These are phyloP conservation scores for Penicillium egyptiacum DNA, from an alignment of 495 filamentous ascomycete species.

Conservation along the genomic window DNA sequence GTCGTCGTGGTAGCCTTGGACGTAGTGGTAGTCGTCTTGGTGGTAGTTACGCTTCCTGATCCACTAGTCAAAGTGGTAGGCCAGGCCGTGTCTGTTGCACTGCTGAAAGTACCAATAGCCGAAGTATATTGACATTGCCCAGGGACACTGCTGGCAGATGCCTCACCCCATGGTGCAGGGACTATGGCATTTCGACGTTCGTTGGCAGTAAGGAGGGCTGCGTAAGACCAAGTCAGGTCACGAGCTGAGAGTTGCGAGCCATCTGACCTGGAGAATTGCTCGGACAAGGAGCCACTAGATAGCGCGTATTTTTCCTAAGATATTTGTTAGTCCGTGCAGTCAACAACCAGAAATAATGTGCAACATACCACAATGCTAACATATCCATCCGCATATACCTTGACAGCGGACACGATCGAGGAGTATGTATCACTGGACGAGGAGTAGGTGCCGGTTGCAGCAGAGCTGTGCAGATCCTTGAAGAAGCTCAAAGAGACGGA, in stretches of 20 bases:
- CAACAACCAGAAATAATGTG: background rate
- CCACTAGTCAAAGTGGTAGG: constrained; percentile 51
- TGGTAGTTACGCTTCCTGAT: constrained; percentile 30
- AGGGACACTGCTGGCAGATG: constrained; percentile 52
- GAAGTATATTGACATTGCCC: constrained; percentile 51
- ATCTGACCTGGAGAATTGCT: constrained; percentile 57
- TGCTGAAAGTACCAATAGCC: constrained; percentile 58
- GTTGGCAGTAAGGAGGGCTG: constrained; percentile 50
- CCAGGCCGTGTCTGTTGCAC: constrained; percentile 55
- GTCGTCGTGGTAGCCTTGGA: constrained; percentile 34
- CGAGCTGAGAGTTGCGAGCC: constrained; percentile 56
- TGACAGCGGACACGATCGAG: constrained; percentile 53
- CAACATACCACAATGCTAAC: constrained; percentile 48
- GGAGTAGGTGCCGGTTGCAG: constrained; percentile 51
- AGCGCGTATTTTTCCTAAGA: constrained; percentile 39
- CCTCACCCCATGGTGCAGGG: constrained; percentile 58
- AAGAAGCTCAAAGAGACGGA: constrained; percentile 57
- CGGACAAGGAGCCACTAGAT: constrained; percentile 56
- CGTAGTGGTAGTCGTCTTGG: constrained; percentile 33
- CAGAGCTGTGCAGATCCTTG: constrained; percentile 49
- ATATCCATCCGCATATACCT: constrained; percentile 65
- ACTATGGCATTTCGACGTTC: constrained; percentile 49
- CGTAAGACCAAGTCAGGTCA: constrained; percentile 56
- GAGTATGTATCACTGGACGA: constrained; percentile 48
- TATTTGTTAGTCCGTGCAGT: background rate